Evolutionary conservation across 306 rosid genomes (phyloP), one percentile per base, ranked within the genome.

Genomic region (Trifolium subterraneum): DNA sequence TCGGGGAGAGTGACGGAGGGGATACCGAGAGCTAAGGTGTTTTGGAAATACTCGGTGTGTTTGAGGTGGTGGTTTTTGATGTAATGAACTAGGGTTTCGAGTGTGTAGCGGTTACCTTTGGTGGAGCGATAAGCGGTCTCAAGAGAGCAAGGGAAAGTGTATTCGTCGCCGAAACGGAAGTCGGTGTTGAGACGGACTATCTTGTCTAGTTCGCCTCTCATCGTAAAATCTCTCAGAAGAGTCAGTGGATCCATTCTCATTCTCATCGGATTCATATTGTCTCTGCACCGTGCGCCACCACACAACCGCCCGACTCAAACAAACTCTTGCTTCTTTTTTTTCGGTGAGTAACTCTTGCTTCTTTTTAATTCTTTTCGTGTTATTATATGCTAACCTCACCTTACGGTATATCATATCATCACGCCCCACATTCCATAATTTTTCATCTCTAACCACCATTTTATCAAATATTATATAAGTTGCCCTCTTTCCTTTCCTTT

Each of bases 81-180:
- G 88, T 88, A 95, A 70, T 90, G 90, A 22, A 95, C 84, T 10
- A 95, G 96, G 87, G 98, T 95, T 84, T 95, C 97, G 8, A 95
- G 90, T n/a, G 93, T 95, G 86, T 95, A 90, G 0, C 96, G 96
- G 36, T 88, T 87, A 22, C 99, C 99, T 31, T 92, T 93, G 23
- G 96, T 92, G 16, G 98, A 92, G 14, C 98, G 90, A 86, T 87
- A 95, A 2, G 98, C 93, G 4, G 96, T 95, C 55, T 89, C 93
- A 20, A 73, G 76, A 58, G 87, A 76, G 86, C 87, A 88, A 0
- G 98, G 98, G 82, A 88, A 95, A 10, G 85, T 55, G 81, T 82
- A 92, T 54, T 92, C 98, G 6, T 90, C 80, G 1, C 90, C 96
- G 86, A 95, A 95, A 3, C 96, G 90, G 82, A 95, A 84, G 81